Percentiles rank a stretch among this genome's conserved stretches.
These are phyloP conservation scores for Prunus padus DNA, from an alignment of 306 rosid genomes.

Conservation along the genomic window DNA sequence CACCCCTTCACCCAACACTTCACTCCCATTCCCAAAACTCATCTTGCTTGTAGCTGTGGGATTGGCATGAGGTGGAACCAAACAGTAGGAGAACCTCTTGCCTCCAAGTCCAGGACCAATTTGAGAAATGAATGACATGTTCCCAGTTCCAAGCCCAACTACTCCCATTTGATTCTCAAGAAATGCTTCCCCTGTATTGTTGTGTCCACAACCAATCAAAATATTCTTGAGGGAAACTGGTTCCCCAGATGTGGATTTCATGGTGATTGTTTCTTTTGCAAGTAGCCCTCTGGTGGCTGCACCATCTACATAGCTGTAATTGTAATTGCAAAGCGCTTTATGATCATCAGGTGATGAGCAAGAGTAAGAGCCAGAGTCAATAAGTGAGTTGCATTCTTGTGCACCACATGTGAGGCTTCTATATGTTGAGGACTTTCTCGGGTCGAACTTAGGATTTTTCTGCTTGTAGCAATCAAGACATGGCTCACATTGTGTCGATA, in stretches of 20 bases:
- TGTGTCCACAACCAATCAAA: slow-evolving; percentile 53
- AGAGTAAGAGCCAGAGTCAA: slow-evolving; percentile 4
- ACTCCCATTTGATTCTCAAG: slow-evolving; percentile 60
- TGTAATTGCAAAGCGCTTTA: slow-evolving; percentile 36
- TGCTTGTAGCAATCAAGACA: slow-evolving; percentile 40
- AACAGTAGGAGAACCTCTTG: slow-evolving; percentile 52
- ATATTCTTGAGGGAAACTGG: slow-evolving; percentile 25
- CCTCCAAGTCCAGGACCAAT: slow-evolving; percentile 37
- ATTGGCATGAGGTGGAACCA: slow-evolving; percentile 49
- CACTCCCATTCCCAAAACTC: slow-evolving; percentile 49
- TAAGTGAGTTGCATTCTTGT: slow-evolving; percentile 28
- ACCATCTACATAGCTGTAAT: slow-evolving; percentile 42
- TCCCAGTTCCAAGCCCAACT: slow-evolving; percentile 52
- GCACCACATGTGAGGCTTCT: slow-evolving; percentile 39
- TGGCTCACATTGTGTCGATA: slow-evolving; percentile 60
- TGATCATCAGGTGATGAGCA: slow-evolving; percentile 32
- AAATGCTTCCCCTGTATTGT: slow-evolving; percentile 31
- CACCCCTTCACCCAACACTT: slow-evolving; percentile 49
- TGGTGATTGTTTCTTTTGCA: slow-evolving; percentile 35
- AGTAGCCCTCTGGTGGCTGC: slow-evolving; percentile 37
- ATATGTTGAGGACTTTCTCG: slow-evolving; percentile 40
- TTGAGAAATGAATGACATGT: slow-evolving; percentile 55
- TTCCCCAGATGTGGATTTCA: slow-evolving; percentile 32
- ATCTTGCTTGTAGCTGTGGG: slow-evolving; percentile 37
- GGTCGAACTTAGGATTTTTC: slow-evolving; percentile 42